Evolutionary conservation across 345 rosid species (phyloP).

Genomic region (Populus davidiana): DNA sequence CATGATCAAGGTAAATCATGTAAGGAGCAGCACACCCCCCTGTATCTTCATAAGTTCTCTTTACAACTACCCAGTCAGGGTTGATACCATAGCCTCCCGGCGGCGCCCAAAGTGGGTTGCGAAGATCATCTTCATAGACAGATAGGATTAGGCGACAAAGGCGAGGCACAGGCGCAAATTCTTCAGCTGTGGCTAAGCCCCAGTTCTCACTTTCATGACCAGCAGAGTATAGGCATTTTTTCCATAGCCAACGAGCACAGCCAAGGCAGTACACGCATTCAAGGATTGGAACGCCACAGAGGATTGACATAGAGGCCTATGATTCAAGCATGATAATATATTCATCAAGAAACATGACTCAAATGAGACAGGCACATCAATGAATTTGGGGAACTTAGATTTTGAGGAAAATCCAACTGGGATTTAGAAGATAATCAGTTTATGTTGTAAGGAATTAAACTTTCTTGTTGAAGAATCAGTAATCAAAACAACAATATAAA

Average conservation of each 20-base stretch:
- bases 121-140: slow-evolving; percentile 74
- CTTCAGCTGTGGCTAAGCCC: slow-evolving; percentile 75
- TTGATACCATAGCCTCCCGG: slow-evolving; percentile 79
- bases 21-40: slow-evolving; percentile 72
- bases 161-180: slow-evolving; percentile 75
- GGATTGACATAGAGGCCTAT: slow-evolving; percentile 69
- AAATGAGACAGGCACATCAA: not conserved
- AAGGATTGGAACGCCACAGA: slow-evolving; percentile 74
- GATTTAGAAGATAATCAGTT: not conserved
- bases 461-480: not conserved
- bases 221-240: slow-evolving; percentile 81
- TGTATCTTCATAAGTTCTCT: slow-evolving; percentile 62
- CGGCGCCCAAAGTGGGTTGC: slow-evolving; percentile 77
- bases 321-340: slow-evolving; percentile 30
- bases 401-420: not conserved
- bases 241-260: slow-evolving; percentile 84
- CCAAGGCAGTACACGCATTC: slow-evolving; percentile 90
- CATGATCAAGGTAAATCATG: slow-evolving; percentile 77
- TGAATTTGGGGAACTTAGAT: not conserved
- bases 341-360: slow-evolving; percentile 13
- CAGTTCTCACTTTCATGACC: slow-evolving; percentile 87
- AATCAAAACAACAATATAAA: not conserved
- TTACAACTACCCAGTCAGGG: slow-evolving; percentile 59
- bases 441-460: not conserved
- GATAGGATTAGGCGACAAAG: slow-evolving; percentile 71